These are phyloP conservation scores for Elsinoe perseae DNA, from an alignment of 2,329 filamentous ascomycete genomes.

Conservation along the genomic window DNA sequence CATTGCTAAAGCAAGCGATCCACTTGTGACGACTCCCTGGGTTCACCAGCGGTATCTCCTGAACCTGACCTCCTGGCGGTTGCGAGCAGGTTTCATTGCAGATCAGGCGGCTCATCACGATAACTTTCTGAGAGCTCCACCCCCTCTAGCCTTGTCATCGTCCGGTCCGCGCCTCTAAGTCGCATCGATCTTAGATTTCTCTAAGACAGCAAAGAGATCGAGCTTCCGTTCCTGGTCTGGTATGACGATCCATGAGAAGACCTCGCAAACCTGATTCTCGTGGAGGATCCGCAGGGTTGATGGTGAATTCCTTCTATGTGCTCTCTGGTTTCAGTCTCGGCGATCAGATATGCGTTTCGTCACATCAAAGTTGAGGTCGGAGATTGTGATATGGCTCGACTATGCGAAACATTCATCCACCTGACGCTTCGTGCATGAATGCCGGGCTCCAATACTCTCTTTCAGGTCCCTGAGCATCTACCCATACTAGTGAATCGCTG, in stretches of 20 bases:
- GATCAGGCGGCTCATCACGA: conserved; percentile 2
- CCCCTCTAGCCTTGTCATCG: neutral
- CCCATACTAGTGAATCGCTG: conserved; percentile 84
- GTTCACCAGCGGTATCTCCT: neutral
- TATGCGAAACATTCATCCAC: neutral
- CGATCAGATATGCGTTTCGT: neutral
- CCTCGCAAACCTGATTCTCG: neutral
- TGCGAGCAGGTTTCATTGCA: neutral
- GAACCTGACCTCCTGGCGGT: neutral
- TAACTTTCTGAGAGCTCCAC: neutral
- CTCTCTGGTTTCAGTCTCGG: neutral
- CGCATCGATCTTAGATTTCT: neutral
- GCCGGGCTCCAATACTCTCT: conserved; percentile 91
- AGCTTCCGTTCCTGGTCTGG: neutral
- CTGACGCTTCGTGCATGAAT: conserved; percentile 47
- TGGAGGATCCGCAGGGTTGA: neutral
- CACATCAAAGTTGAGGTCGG: neutral
- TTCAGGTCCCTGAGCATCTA: conserved; percentile 77
- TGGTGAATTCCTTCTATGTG: neutral
- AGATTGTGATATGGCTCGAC: neutral
- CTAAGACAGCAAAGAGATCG: neutral
- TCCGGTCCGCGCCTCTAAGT: neutral
- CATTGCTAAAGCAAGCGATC: neutral
- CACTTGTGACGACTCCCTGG: neutral
- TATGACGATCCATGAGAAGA: neutral